Evolutionary conservation across 495 filamentous ascomycete species (phyloP).

Genomic region (Hamigera avellanea): DNA sequence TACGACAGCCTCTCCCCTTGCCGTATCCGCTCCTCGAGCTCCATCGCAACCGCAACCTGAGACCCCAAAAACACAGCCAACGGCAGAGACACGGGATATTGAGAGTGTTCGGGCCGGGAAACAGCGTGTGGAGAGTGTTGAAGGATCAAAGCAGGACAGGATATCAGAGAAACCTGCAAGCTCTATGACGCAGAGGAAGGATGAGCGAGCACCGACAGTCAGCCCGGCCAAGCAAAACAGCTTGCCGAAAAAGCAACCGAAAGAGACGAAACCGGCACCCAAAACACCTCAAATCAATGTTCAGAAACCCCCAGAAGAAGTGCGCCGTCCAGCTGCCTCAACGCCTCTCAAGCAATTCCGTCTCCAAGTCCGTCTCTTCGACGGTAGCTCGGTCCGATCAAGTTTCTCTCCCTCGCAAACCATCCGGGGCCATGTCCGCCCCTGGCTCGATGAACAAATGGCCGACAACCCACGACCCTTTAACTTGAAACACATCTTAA

Average conservation of each 20-base stretch:
- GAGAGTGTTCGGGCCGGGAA: not conserved
- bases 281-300: constrained; percentile 1
- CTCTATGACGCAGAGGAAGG: not conserved
- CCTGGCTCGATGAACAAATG: constrained; percentile 58
- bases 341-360: constrained; percentile 33
- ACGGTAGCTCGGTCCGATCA: constrained; percentile 65
- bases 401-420: constrained; percentile 55
- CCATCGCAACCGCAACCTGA: not conserved
- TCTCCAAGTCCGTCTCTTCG: constrained; percentile 74
- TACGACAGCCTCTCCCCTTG: not conserved
- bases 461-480: constrained; percentile 48
- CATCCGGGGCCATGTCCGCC: constrained; percentile 55
- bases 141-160: not conserved
- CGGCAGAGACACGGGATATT: not conserved
- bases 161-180: not conserved
- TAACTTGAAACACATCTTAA: constrained; percentile 73
- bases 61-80: constrained; percentile 1
- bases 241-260: not conserved
- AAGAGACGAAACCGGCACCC: constrained; percentile 9
- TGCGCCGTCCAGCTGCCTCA: constrained; percentile 6
- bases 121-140: not conserved
- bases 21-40: not conserved
- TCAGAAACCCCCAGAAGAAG: constrained; percentile 5
- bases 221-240: not conserved
- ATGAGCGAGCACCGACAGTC: constrained; percentile 2